Base-by-base conservation (phyloP, 73 alveolate genomes). In the Tetrahymena malaccensis region DNA sequence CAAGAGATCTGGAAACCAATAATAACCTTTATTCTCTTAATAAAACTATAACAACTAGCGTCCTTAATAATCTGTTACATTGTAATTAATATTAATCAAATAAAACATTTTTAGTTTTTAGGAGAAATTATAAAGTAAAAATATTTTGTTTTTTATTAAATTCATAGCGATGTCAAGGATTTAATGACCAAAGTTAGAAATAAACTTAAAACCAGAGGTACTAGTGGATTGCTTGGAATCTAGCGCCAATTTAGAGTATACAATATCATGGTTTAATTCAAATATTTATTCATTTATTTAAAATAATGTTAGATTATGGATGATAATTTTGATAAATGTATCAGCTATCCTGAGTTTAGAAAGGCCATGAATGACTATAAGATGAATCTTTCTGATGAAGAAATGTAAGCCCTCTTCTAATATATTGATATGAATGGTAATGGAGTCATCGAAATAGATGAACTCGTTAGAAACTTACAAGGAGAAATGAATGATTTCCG, bases 161-260 rank as follows among this genome's bases (percentile, higher is more conserved):
- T 27, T 8, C 15, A 27, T 27, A 70, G 89, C 19, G 89, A 70
- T 70, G 89, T 70, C 31, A 70, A n/a, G 40, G 89, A 70, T 27
- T 70, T 70, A 70, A 70, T 70, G 89, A 70, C 17, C 37, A 96
- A 96, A 55, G 96, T 96, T 93, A 96, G 97, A 96, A 70, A 94
- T 37, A 96, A 96, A 57, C 97, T 96, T 0, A 96, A 85, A 85
- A 34, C 94, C 35, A 93, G 98, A 93, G 98, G 97, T 15, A 95
- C 96, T 11, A 96, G 97, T n/a, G 98, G 98, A n/a, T 89, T 96
- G 93, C 96, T 96, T 85, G 98, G 98, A 43, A 94, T 96, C 17
- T 85, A 95, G 56, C 94, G 98, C 34, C 95, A 96, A 85, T 96
- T 96, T 94, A 96, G 96, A 94, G 96, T 97, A 43, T 83, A 22